A percentile compares a stretch with the other conserved stretches of the same genome.
Evolutionary conservation across 768 basidiomycete genomes (phyloP).

Genomic region (Trametes maxima): DNA sequence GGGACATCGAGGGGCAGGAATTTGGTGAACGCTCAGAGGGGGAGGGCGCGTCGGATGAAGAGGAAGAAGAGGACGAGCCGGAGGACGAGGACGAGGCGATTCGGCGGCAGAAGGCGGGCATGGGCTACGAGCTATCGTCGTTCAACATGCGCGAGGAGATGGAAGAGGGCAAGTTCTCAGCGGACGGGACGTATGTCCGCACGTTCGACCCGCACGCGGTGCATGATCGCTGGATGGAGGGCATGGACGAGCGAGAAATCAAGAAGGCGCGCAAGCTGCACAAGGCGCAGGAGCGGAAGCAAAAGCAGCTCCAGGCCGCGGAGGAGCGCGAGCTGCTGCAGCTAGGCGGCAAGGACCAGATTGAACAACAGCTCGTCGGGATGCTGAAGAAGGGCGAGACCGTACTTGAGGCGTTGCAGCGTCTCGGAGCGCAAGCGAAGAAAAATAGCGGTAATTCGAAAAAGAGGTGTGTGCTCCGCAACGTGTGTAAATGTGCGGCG

Average conservation of each 20-base stretch:
- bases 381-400: constrained; percentile 90
- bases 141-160: constrained; percentile 99
- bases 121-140: constrained; percentile 92
- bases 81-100: constrained; percentile 79
- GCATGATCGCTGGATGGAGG: constrained; percentile 98
- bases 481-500: background rate
- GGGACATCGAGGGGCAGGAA: constrained; percentile 97
- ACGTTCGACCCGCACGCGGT: constrained; percentile 87
- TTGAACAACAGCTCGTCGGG: constrained; percentile 69
- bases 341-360: constrained; percentile 61
- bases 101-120: constrained; percentile 75
- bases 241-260: constrained; percentile 81
- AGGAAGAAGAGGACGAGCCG: constrained; percentile 51
- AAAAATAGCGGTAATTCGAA: constrained; percentile 34
- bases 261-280: constrained; percentile 78
- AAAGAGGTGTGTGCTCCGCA: constrained; percentile 25
- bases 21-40: constrained; percentile 58
- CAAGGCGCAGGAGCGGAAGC: constrained; percentile 70
- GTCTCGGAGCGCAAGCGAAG: constrained; percentile 74
- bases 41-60: constrained; percentile 43
- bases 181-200: constrained; percentile 87
- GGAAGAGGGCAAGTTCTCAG: constrained; percentile 96
- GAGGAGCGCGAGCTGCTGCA: constrained; percentile 76
- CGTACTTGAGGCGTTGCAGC: constrained; percentile 84
- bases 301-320: constrained; percentile 66